These are phyloP conservation scores for Blastocystis sp. DNA, from an alignment of 352 stramenopile species.

Conservation along the genomic window DNA sequence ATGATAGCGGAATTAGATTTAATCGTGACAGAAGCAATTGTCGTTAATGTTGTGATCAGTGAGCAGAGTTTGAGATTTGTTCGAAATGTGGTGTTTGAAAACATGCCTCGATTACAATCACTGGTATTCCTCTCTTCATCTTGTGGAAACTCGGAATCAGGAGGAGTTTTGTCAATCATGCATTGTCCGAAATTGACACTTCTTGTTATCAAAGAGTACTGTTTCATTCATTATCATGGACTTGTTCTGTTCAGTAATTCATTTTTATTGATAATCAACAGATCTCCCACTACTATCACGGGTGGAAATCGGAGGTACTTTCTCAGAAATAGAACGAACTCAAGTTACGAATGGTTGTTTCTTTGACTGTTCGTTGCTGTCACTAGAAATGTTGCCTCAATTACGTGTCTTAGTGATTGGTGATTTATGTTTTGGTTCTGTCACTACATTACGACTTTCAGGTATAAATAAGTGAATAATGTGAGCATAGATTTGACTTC, in stretches of 20 bases:
- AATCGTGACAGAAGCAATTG: neutral
- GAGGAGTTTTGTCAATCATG: neutral
- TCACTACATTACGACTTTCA: neutral
- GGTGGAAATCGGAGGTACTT: constrained; percentile 7
- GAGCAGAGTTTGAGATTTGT: neutral
- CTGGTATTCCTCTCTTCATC: neutral
- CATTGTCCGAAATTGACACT: neutral
- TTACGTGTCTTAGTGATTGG: neutral
- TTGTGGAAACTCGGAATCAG: neutral
- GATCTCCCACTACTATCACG: neutral
- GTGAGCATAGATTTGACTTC: neutral
- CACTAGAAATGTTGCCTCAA: neutral
- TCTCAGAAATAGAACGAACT: too few species aligned
- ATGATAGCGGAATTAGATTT: neutral
- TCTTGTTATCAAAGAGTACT: neutral
- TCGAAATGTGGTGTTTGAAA: neutral
- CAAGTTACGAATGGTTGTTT: neutral
- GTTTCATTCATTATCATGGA: neutral
- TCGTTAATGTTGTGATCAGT: neutral
- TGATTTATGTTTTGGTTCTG: neutral
- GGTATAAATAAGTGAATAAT: neutral
- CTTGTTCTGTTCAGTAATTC: neutral
- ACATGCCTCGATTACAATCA: neutral
- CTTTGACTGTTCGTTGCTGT: neutral
- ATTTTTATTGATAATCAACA: neutral